Conservation (phyloP, 768 basidiomycete species). For the Panaeolus papilionaceus region DNA sequence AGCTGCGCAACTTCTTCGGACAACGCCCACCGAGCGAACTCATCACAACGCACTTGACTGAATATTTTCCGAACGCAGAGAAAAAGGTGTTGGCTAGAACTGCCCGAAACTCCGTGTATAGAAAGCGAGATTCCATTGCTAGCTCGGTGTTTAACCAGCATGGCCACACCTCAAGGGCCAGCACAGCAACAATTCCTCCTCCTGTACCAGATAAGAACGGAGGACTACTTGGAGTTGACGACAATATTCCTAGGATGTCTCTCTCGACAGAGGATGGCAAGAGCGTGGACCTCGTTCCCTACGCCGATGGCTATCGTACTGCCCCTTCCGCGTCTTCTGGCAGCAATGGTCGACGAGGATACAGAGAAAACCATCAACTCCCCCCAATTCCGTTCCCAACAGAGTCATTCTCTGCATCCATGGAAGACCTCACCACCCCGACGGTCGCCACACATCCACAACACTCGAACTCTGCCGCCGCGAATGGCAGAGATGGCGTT, state of each 20-base stretch:
- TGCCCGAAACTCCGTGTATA: constrained; percentile 88
- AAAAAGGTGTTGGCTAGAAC: constrained; percentile 90
- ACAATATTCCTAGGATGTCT: constrained; percentile 74
- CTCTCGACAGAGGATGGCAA: constrained; percentile 77
- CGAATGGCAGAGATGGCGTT: background rate
- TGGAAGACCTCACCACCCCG: constrained; percentile 57
- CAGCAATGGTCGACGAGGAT: background rate
- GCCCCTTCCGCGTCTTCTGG: constrained; percentile 38
- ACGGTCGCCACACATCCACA: constrained; percentile 1
- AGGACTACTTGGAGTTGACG: constrained; percentile 29
- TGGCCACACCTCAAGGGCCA: constrained; percentile 53
- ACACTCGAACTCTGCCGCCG: background rate
- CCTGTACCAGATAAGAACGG: constrained; percentile 44
- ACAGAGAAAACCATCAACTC: constrained; percentile 42
- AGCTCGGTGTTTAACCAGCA: constrained; percentile 69
- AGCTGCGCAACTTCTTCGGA: constrained; percentile 95
- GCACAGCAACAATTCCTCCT: constrained; percentile 54
- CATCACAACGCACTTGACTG: constrained; percentile 91
- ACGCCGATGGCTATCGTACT: constrained; percentile 50
- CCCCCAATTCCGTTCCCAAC: constrained; percentile 82
- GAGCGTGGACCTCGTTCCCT: constrained; percentile 57
- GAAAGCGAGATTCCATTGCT: constrained; percentile 58
- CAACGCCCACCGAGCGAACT: constrained; percentile 97
- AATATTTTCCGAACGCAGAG: constrained; percentile 95
- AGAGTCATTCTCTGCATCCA: constrained; percentile 82